Conservation (phyloP, 2,329 filamentous ascomycete species). For the Trichoderma sp. region DNA sequence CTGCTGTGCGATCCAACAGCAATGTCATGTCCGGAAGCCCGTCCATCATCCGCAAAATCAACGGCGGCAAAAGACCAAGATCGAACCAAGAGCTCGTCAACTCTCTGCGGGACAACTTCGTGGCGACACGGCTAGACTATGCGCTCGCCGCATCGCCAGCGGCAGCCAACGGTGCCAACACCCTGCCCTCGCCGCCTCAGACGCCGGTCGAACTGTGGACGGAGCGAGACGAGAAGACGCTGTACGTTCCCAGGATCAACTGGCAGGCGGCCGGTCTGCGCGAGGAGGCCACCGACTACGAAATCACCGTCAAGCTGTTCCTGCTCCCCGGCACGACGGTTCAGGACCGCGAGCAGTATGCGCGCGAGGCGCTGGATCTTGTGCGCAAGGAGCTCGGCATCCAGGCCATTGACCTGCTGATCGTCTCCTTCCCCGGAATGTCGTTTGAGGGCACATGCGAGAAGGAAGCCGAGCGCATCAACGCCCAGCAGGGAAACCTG, state of each 20-base stretch:
- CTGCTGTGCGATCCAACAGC: conserved; percentile 39
- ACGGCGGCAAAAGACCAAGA: conserved; percentile 59
- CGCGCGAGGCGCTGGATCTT: conserved; percentile 74
- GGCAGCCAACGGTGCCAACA: conserved; percentile 36
- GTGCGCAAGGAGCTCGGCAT: conserved; percentile 80
- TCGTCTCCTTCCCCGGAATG: conserved; percentile 90
- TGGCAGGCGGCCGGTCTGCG: conserved; percentile 69
- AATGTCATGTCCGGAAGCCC: conserved; percentile 86
- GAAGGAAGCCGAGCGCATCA: conserved; percentile 67
- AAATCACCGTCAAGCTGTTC: conserved; percentile 95
- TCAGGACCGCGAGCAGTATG: conserved; percentile 67
- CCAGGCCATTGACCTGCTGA: conserved; percentile 77
- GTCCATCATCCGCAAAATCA: conserved; percentile 78
- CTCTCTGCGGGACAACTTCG: conserved; percentile 81
- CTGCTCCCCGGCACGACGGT: conserved; percentile 74
- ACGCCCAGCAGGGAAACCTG: conserved; percentile 63
- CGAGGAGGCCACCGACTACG: conserved; percentile 83
- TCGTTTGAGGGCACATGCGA: conserved; percentile 93
- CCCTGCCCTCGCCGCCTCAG: conserved; percentile 31
- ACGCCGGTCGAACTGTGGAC: conserved; percentile 64
- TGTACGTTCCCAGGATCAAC: conserved; percentile 79
- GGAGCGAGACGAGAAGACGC: conserved; percentile 55
- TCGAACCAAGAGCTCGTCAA: conserved; percentile 94
- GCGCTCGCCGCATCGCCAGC: conserved; percentile 34
- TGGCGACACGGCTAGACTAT: conserved; percentile 69